Base-by-base conservation (phyloP, 1,139 yeast genomes). In the Zygotorulaspora mrakii region DNA sequence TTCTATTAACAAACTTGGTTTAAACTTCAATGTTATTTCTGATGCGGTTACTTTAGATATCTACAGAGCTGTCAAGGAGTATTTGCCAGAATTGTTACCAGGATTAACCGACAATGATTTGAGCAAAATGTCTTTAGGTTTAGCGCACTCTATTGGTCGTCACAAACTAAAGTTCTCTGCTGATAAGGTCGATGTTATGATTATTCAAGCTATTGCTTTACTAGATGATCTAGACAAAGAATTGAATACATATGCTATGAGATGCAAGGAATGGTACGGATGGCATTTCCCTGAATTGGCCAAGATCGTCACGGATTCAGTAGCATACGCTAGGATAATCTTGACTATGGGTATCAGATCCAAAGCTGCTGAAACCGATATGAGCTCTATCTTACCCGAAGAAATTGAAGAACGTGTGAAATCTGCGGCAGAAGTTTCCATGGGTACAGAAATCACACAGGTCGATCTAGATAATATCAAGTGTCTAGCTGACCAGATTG, bases 201-300 rank as follows among this genome's bases (percentile, higher is more conserved):
- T 91, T 65, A 94, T 91, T 50, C 98, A 94, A 74, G 98, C 98
- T 44, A 91, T 91, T 70, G 96, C 98, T 24, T 73, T 94, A 53
- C 76, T 91, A 62, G 99, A 91, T 62, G 96, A 94, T 65, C 78
- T 91, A 61, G 98, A 91, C 71, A 91, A 91, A 71, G 98, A 94
- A 66, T 77, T 91, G 60, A 91, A 91, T 73, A 94, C 97, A 38
- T 91, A 86, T 61, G 91, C 97, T 54, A 91, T 91, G 99, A 82
- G 99, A 73, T 78, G 80, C 65, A 89, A 89, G 73, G 99, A 91
- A 73, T 91, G 99, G 99, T 91, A 94, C 70, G 97, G 98, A 52
- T 91, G 99, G 99, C 99, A 91, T 68, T 94, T 91, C 80, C 99
- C 99, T 31, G 99, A 91, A 71, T 78, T 91, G 77, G 96, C 96